Percentiles rank a stretch among this genome's conserved stretches.
Evolutionary conservation across 2,329 filamentous ascomycete genomes (phyloP).

Genomic region (Sordariomycetes sp.): DNA sequence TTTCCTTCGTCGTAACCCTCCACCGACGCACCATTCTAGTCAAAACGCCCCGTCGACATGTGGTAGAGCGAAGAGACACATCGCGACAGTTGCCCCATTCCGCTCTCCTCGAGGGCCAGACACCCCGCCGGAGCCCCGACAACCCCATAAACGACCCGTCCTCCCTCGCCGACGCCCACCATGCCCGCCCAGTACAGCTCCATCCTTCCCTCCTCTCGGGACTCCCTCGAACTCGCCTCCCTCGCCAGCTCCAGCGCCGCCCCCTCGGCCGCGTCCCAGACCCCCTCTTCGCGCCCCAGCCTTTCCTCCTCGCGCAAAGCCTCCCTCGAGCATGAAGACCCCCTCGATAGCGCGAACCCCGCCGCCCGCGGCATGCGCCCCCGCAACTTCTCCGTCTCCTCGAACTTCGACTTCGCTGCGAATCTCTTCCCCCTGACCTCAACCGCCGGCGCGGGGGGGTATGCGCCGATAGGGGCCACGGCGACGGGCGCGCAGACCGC

Average conservation of each 20-base stretch:
- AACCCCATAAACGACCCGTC: neutral
- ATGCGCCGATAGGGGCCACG: conserved; percentile 75
- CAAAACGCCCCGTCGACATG: neutral
- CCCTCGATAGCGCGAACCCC: conserved; percentile 50
- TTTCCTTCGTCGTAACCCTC: neutral
- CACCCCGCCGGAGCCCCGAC: neutral
- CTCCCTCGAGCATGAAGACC: conserved; percentile 79
- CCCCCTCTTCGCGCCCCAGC: conserved; percentile 64
- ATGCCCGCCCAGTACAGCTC: conserved; percentile 3
- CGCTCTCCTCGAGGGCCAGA: neutral
- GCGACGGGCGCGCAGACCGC: conserved; percentile 18
- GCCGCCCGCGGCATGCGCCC: conserved; percentile 25
- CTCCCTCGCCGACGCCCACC: neutral
- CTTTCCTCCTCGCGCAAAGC: conserved; percentile 84
- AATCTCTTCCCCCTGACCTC: conserved; percentile 88
- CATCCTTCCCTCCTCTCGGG: conserved; percentile 39
- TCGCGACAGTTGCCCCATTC: neutral
- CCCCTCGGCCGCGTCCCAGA: conserved; percentile 38
- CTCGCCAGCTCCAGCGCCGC: conserved; percentile 71
- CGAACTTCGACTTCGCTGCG: conserved; percentile 88
- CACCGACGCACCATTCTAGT: neutral
- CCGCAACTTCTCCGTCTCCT: conserved; percentile 75
- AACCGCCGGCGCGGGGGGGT: conserved; percentile 55
- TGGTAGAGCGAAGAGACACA: neutral
- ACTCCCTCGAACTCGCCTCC: conserved; percentile 92